A percentile compares a stretch with the other conserved stretches of the same genome.
phyloP scores from a whole-genome alignment of 495 filamentous ascomycete genomes.

The Neurospora tetrasperma region DNA sequence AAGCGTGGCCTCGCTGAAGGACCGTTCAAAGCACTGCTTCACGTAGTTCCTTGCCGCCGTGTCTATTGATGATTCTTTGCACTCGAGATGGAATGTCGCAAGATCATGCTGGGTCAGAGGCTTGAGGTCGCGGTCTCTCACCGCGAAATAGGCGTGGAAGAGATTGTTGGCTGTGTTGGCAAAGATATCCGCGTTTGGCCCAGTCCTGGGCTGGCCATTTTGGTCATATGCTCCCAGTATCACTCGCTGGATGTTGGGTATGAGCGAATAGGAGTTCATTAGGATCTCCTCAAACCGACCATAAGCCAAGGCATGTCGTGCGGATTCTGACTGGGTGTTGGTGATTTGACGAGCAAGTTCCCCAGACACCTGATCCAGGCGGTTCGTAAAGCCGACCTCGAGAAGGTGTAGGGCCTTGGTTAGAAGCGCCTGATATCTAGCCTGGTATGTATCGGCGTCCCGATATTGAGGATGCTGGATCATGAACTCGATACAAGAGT shows the following conservation, averaged over 20 bases:
- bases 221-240: conserved; percentile 51
- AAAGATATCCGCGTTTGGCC: conserved; percentile 43
- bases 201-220: conserved; percentile 46
- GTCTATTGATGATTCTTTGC: conserved; percentile 32
- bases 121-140: conserved; percentile 39
- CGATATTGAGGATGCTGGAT: conserved; percentile 67
- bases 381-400: conserved; percentile 37
- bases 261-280: conserved; percentile 33
- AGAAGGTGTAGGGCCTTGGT: conserved; percentile 45
- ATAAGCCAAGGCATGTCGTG: conserved; percentile 41
- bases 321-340: conserved; percentile 38
- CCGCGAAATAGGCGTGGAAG: conserved; percentile 33
- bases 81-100: conserved; percentile 37
- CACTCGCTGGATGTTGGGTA: conserved; percentile 36
- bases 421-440: conserved; percentile 77
- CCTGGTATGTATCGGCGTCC: conserved; percentile 79
- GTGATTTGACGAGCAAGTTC: conserved; percentile 36
- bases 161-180: conserved; percentile 47
- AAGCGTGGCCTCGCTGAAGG: conserved; percentile 36
- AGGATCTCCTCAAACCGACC: conserved; percentile 40
- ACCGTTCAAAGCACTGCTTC: conserved; percentile 40
- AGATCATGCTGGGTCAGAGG: conserved; percentile 45
- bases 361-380: conserved; percentile 34
- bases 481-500: conserved; percentile 88
- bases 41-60: conserved; percentile 37